Evolutionary conservation across 2,329 filamentous ascomycete species (phyloP), one percentile per base, ranked within the genome.

Genomic region (Arthrocladium fulminans): DNA sequence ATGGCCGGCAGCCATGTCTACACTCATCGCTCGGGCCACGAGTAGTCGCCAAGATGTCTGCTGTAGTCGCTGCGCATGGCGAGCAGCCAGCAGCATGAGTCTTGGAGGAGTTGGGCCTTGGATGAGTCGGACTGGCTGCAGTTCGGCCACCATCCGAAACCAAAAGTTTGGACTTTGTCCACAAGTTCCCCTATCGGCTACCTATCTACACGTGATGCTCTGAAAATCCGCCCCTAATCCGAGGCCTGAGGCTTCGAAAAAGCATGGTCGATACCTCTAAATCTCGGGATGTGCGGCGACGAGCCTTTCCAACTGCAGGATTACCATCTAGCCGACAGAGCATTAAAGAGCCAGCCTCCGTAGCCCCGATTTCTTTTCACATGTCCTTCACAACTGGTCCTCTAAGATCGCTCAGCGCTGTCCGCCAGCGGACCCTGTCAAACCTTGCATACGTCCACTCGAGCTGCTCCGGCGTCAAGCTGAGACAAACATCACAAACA

Each of bases 401-500:
- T n/a, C 7, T 27, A 20, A 20, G 32, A 27, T 47, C 23, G 10
- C 5, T 47, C 20, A 38, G 24, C 17, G 23, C 45, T 17, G 12
- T 17, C 15, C 35, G 3, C 34, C 45, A 20, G 13, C 23, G 19
- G 13, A 30, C 3, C 13, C 17, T 44, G 25, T 15, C 19, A 15
- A 34, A 24, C 22, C 39, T 45, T 25, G 22, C 13, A 23, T 38
- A 32, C 38, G 10, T 13, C 12, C 34, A 20, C 17, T 15, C 27
- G 20, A 12, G 39, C n/a, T 22, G 42, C 15, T 15, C 46, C 46
- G 5, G 23, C 48, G 46, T 22, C 19, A 43, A 12, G 49, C 20
- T 30, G 9, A 34, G 17, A 25, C 50, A 45, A 40, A 34, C 41
- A 19, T 42, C 49, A 53, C 47, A 48, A 41, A 42, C 40, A 51